A percentile compares a stretch with the other conserved stretches of the same genome.
Conservation (phyloP, 2,329 filamentous ascomycete genomes). For the Colletotrichum trifolii region DNA sequence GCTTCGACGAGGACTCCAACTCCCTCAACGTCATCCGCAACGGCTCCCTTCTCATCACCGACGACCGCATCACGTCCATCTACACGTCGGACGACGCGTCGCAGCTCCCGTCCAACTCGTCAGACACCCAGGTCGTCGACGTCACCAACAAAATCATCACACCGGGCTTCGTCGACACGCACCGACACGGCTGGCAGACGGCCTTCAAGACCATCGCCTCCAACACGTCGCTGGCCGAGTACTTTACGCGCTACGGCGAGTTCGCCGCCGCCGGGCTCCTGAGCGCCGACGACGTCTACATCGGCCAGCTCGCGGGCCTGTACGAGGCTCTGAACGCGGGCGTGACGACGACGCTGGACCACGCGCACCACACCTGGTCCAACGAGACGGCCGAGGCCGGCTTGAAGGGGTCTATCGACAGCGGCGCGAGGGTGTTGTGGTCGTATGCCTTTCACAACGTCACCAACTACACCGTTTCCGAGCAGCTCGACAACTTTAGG, state of each 20-base stretch:
- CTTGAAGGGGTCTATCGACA: conserved; percentile 58
- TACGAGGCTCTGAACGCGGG: conserved; percentile 64
- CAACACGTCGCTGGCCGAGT: conserved; percentile 61
- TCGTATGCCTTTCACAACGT: conserved; percentile 54
- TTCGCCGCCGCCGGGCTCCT: conserved; percentile 46
- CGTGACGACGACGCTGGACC: conserved; percentile 64
- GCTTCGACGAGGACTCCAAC: conserved; percentile 49
- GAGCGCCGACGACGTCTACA: conserved; percentile 57
- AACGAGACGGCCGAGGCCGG: conserved; percentile 55
- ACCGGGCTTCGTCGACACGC: conserved; percentile 67
- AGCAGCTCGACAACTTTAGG: conserved; percentile 52
- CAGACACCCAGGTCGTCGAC: conserved; percentile 56
- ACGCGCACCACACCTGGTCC: conserved; percentile 62
- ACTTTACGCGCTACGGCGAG: conserved; percentile 55
- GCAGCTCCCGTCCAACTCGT: conserved; percentile 35
- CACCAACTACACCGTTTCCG: conserved; percentile 44
- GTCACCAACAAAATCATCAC: conserved; percentile 62
- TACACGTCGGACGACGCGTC: conserved; percentile 33
- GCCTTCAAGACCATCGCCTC: conserved; percentile 63
- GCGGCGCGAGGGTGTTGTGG: conserved; percentile 61
- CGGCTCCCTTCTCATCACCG: conserved; percentile 52
- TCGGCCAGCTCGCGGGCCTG: conserved; percentile 57
- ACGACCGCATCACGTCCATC: conserved; percentile 51
- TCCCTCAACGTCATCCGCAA: conserved; percentile 51
- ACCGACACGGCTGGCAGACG: conserved; percentile 67